Conservation (phyloP, 192 early-diverging fungal species). For the Mortierella hygrophila region DNA sequence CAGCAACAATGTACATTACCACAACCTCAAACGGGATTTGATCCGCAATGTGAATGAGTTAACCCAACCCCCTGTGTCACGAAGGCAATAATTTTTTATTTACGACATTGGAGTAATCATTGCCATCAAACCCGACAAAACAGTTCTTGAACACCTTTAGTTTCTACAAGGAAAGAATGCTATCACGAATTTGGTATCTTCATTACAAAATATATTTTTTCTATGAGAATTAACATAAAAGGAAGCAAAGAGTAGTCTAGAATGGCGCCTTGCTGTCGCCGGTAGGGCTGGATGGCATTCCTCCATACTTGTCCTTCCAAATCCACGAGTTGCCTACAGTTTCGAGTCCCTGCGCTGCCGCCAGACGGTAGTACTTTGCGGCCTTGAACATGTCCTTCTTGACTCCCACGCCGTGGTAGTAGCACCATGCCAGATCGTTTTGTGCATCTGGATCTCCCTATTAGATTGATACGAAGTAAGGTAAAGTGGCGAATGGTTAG, state of each 20-base stretch:
- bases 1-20: too few relatives aligned
- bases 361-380: slow-evolving; percentile 83
- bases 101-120: too few relatives aligned
- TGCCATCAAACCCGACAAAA: too few relatives aligned
- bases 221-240: not conserved
- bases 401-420: slow-evolving; percentile 82
- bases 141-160: too few relatives aligned
- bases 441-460: slow-evolving; percentile 84
- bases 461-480: slow-evolving; percentile 5
- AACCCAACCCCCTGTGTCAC: too few relatives aligned
- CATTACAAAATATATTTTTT: not conserved
- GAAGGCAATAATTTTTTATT: too few relatives aligned
- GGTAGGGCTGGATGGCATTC: slow-evolving; percentile 31
- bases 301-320: slow-evolving; percentile 82
- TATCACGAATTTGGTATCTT: not conserved
- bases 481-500: not conserved
- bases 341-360: slow-evolving; percentile 74
- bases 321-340: slow-evolving; percentile 87
- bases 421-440: slow-evolving; percentile 79
- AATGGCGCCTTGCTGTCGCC: slow-evolving; percentile 1
- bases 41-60: too few relatives aligned
- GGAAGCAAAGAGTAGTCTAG: not conserved
- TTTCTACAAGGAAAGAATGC: too few relatives aligned
- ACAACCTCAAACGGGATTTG: too few relatives aligned
- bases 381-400: slow-evolving; percentile 79